Evolutionary conservation across 2,329 filamentous ascomycete genomes (phyloP), one percentile per base, ranked within the genome.

Genomic region (Phyllachora maydis): DNA sequence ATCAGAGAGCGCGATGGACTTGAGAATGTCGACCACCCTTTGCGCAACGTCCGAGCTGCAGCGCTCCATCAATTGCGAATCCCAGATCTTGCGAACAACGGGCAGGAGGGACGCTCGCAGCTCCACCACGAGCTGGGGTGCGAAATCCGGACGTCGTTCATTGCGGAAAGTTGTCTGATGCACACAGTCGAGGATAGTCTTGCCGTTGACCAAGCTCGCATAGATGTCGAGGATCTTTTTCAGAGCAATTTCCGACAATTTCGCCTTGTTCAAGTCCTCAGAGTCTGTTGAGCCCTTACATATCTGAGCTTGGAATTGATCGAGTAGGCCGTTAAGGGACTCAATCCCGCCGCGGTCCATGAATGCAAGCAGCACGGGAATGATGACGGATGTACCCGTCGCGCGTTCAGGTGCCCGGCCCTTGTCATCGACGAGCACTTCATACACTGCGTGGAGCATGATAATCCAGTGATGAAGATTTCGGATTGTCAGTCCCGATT

Each of bases 201-300:
- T 91, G 7, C 71, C 66, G 29, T 72, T 75, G 24, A 74, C 70
- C 15, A 93, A 57, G 29, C 79, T 59, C 3, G 65, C 54, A 42
- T 88, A 93, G 25, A 95, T 62, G 15, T 75, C 70, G 14, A 98
- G 57, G 16, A 95, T 81, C 35, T 83, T 79, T 42, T 78, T 82
- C 33, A 91, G 65, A 8, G 62, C 63, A 19, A 62, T 52, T 1
- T 52, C 52, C 5, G 63, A 58, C 22, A 65, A 49, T 30, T 57
- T 57, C 14, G 49, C 40, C 31, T 49, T 53, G 2, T 49, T 50
- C 1, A 47, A 39, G 26, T 62, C 59, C 12, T 57, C 54, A n/a
- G 38, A 36, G 10, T 46, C 42, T 11, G 37, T 22, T 28, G 39
- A 29, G n/a, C 48, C 43, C 19, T 45, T 41, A 33, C 45, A 49